Percentiles rank a stretch among this genome's conserved stretches.
Conservation (phyloP, 768 basidiomycete species). For the Leccinum uliginosum region DNA sequence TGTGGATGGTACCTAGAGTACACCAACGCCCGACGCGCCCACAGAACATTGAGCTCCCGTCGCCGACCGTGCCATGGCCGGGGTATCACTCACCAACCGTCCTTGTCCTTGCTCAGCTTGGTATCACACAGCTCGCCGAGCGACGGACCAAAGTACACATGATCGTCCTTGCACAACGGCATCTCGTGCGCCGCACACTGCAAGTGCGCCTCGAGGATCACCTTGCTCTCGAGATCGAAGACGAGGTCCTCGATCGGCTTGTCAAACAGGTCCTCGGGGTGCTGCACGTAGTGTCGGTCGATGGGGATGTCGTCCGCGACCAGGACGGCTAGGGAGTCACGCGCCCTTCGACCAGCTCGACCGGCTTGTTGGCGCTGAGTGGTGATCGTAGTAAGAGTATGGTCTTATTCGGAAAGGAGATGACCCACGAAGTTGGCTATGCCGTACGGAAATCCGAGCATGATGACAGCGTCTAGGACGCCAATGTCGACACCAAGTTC, state of each 20-base stretch:
- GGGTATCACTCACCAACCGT: constrained; percentile 62
- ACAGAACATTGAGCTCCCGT: neutral
- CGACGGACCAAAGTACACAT: constrained; percentile 65
- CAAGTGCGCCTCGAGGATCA: constrained; percentile 78
- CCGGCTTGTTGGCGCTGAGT: constrained; percentile 83
- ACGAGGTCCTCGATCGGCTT: constrained; percentile 57
- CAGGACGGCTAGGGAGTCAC: constrained; percentile 73
- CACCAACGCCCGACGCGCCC: neutral
- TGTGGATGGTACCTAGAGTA: constrained; percentile 72
- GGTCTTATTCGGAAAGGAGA: neutral
- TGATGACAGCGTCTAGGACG: constrained; percentile 82
- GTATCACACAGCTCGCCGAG: constrained; percentile 57
- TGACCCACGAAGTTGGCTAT: constrained; percentile 73
- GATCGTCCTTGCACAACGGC: constrained; percentile 66
- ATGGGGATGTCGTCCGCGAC: constrained; percentile 66
- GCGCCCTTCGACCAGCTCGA: constrained; percentile 75
- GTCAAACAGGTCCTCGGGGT: constrained; percentile 70
- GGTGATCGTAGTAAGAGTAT: neutral
- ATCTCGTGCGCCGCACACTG: constrained; percentile 89
- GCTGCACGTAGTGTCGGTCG: constrained; percentile 68
- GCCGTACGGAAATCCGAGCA: constrained; percentile 79
- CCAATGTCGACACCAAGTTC: constrained; percentile 93
- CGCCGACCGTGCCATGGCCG: neutral
- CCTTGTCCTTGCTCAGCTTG: constrained; percentile 61
- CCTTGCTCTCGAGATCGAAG: constrained; percentile 67